Conservation (phyloP, 805 yeast species). For the Nematodospora valgi region DNA sequence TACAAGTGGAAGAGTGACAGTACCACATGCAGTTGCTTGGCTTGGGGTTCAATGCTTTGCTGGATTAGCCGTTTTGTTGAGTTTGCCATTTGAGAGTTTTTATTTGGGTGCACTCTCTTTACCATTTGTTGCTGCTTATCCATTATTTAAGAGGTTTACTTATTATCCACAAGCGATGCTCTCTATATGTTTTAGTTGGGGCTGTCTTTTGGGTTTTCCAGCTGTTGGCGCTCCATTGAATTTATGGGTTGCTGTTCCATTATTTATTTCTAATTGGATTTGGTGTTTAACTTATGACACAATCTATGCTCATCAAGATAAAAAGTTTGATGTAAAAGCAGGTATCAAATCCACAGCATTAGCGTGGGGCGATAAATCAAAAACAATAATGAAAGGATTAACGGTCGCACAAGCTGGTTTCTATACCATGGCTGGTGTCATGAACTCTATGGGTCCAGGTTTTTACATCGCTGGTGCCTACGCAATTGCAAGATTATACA, state of each 20-base stretch:
- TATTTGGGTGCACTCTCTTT: conserved; percentile 77
- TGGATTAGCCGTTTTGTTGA: conserved; percentile 68
- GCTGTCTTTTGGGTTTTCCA: conserved; percentile 89
- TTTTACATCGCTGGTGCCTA: conserved; percentile 62
- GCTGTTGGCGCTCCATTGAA: conserved; percentile 85
- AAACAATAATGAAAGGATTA: conserved; percentile 61
- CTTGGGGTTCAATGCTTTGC: conserved; percentile 69
- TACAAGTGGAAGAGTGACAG: conserved; percentile 78
- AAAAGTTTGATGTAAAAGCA: conserved; percentile 77
- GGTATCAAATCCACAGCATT: conserved; percentile 95
- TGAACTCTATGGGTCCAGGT: conserved; percentile 84
- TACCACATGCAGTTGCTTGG: conserved; percentile 65
- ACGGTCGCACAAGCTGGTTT: conserved; percentile 65
- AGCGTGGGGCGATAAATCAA: conserved; percentile 85
- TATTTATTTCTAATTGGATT: conserved; percentile 70
- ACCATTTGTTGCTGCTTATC: conserved; percentile 80
- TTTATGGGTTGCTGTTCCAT: conserved; percentile 70
- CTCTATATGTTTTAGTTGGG: conserved; percentile 89
- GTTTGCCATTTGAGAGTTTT: conserved; percentile 80
- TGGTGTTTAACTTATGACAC: conserved; percentile 98
- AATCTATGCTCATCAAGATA: conserved; percentile 96
- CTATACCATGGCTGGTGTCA: conserved; percentile 63
- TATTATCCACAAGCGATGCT: conserved; percentile 90
- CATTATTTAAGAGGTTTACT: conserved; percentile 90
- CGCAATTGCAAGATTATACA: conserved; percentile 66